phyloP scores from a whole-genome alignment of 805 yeast genomes.

The Candida gorgasii region DNA sequence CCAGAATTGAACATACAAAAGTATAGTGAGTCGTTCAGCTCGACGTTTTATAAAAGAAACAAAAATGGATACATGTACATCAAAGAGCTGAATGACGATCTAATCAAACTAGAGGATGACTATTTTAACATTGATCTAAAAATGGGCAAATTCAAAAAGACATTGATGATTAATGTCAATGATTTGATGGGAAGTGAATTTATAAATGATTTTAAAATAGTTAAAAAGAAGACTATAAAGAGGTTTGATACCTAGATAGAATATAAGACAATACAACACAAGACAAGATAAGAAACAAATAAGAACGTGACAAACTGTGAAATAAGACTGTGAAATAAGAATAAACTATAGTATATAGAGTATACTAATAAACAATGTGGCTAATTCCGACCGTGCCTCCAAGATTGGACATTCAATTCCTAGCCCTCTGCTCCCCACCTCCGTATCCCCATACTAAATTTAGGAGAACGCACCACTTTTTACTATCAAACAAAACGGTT shows the following conservation, averaged over 20 bases:
- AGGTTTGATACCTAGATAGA: neutral
- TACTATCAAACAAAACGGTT: neutral
- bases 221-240: conserved; percentile 8
- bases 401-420: neutral
- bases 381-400: neutral
- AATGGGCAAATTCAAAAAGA: conserved; percentile 6
- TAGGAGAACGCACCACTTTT: conserved; percentile 1
- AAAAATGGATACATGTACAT: conserved; percentile 36
- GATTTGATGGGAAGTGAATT: conserved; percentile 13
- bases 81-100: conserved; percentile 27
- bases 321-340: neutral
- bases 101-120: conserved; percentile 16
- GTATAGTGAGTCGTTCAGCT: conserved; percentile 23
- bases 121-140: conserved; percentile 11
- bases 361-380: neutral
- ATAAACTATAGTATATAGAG: neutral
- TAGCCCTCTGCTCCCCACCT: neutral
- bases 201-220: conserved; percentile 17
- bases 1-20: conserved; percentile 16
- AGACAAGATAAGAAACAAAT: neutral
- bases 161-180: conserved; percentile 12
- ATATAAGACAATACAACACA: neutral
- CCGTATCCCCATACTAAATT: neutral
- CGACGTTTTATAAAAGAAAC: conserved; percentile 36
- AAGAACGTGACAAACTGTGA: neutral